Conservation (phyloP, 2,329 filamentous ascomycete genomes). For the Neurospora sp. region DNA sequence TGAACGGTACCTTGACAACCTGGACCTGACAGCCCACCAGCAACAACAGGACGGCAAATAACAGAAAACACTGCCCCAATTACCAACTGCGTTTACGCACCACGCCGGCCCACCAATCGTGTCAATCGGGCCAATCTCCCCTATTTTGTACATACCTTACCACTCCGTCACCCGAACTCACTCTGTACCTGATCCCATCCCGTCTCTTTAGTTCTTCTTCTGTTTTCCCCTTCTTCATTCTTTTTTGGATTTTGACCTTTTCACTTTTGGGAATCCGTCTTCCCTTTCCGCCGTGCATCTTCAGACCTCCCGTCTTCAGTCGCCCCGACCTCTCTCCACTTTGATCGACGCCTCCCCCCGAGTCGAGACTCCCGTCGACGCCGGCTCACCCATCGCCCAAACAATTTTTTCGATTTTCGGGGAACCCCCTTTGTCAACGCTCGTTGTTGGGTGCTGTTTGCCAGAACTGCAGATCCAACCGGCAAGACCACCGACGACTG, state of each 20-base stretch:
- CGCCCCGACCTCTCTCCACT: not conserved
- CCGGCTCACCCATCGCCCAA: slow-evolving; percentile 1
- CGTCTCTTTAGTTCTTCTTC: not conserved
- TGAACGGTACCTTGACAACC: not conserved
- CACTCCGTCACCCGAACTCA: not conserved
- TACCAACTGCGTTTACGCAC: slow-evolving; percentile 2
- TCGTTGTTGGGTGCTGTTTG: not conserved
- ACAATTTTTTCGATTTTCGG: not conserved
- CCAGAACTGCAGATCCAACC: not conserved
- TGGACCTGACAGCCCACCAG: not conserved
- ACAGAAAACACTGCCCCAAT: not conserved
- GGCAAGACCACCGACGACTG: not conserved
- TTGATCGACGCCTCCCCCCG: not conserved
- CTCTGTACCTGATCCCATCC: not conserved
- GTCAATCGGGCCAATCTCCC: slow-evolving; percentile 1
- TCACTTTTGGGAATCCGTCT: not conserved
- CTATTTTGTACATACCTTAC: not conserved
- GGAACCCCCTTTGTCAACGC: not conserved
- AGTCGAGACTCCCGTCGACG: not conserved
- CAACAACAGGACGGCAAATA: not conserved
- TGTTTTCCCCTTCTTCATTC: not conserved
- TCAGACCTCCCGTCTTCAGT: not conserved
- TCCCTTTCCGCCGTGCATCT: not conserved
- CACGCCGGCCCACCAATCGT: slow-evolving; percentile 11
- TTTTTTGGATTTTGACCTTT: not conserved